Conservation (phyloP, 176 grass and related monocot genomes). For the Hyparrhenia diplandra region DNA sequence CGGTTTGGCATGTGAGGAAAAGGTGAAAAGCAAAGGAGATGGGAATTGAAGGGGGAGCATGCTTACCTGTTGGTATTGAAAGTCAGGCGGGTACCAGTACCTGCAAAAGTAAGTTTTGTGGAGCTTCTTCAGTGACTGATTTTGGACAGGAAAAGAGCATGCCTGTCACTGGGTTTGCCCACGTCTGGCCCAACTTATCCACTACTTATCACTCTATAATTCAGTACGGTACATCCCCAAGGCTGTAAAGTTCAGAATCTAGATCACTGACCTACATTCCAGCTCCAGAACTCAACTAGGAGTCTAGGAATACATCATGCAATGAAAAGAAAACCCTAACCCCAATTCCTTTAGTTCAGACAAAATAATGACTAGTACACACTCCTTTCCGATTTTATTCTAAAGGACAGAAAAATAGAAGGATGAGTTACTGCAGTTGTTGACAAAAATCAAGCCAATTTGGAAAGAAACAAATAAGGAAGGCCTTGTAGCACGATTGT, state of each 20-base stretch:
- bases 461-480: too few relatives aligned
- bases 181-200: constrained; percentile 28
- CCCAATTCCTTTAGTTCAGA: too few relatives aligned
- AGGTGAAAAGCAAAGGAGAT: constrained; percentile 18
- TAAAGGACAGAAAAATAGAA: too few relatives aligned
- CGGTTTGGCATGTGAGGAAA: constrained; percentile 45
- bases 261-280: constrained; percentile 16
- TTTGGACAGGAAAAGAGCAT: neutral
- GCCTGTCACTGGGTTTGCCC: neutral
- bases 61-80: constrained; percentile 86
- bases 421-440: too few relatives aligned
- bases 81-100: constrained; percentile 80
- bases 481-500: too few relatives aligned
- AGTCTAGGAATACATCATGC: too few relatives aligned
- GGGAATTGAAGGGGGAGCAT: too few relatives aligned
- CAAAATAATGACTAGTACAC: too few relatives aligned
- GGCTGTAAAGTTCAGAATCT: constrained; percentile 45
- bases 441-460: too few relatives aligned
- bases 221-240: constrained; percentile 1
- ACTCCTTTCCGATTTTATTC: too few relatives aligned
- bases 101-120: constrained; percentile 66
- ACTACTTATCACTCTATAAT: neutral
- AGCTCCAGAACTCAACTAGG: neutral
- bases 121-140: constrained; percentile 39
- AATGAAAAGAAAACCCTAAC: too few relatives aligned